Evolutionary conservation across 2,329 filamentous ascomycete species (phyloP).

Genomic region (Xylaria sp.): DNA sequence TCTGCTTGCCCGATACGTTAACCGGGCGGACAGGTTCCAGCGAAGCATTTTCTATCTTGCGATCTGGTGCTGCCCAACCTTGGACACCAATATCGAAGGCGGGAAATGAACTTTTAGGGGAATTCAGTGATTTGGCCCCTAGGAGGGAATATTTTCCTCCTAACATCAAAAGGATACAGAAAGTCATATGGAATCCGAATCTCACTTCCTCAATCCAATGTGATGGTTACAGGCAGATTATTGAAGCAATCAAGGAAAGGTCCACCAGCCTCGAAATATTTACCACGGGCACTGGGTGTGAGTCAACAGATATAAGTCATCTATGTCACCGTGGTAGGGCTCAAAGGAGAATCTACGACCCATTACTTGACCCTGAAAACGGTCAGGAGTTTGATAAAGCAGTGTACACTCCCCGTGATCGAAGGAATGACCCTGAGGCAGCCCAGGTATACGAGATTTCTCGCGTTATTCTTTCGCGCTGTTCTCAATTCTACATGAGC

Average conservation of each 20-base stretch:
- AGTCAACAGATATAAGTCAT: conserved; percentile 16
- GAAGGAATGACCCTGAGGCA: conserved; percentile 19
- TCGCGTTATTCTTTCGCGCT: conserved; percentile 35
- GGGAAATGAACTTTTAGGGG: conserved; percentile 30
- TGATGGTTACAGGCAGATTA: conserved; percentile 51
- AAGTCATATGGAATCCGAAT: conserved; percentile 49
- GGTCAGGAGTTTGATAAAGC: background rate
- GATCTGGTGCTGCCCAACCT: conserved; percentile 62
- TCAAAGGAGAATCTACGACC: conserved; percentile 41
- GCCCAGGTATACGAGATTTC: conserved; percentile 38
- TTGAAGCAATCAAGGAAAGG: conserved; percentile 47
- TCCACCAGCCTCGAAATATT: conserved; percentile 47
- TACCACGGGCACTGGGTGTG: fast-evolving
- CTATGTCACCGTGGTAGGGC: conserved; percentile 39
- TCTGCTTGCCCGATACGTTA: conserved; percentile 29
- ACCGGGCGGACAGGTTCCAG: conserved; percentile 55
- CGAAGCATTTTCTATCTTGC: conserved; percentile 64
- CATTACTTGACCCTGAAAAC: conserved; percentile 19
- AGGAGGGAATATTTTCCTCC: conserved; percentile 54
- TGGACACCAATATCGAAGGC: conserved; percentile 53
- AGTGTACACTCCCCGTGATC: conserved; percentile 43
- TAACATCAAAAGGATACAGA: conserved; percentile 51
- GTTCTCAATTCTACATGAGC: conserved; percentile 26
- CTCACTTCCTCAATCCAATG: conserved; percentile 55
- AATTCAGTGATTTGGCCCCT: conserved; percentile 48